Base-by-base conservation (phyloP, 495 filamentous ascomycete genomes). In the Penicillium paxilli region DNA sequence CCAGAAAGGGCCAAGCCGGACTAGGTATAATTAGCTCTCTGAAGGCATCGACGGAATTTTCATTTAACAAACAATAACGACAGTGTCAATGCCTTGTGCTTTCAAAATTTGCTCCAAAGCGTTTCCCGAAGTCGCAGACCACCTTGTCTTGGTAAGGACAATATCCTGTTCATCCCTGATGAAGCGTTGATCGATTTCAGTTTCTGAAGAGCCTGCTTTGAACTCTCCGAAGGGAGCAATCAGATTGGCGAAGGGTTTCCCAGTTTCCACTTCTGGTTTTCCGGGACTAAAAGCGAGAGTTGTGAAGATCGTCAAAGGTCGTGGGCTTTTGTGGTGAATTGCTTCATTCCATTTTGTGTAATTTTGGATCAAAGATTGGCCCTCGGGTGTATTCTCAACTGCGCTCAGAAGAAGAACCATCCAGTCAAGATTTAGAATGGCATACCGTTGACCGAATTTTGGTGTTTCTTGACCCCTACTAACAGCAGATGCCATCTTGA, bases 371-470 rank as follows among this genome's bases (percentile, higher is more conserved):
- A 63, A 20, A 8, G 35, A 1, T 47, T 61, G 17, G 26, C 75
- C 74, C 14, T 69, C 67, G 0, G 58, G 16, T 2, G 71, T 73
- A 20, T 59, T 44, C 23, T 64, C 54, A 38, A 73, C 42, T 16
- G 60, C 44, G 26, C 65, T 53, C 22, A 75, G 64, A 12, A 79
- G 64, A 12, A 66, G 38, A n/a, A 60, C 56, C 63, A 77, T 79
- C 52, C 70, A 59, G 58, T 79, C 73, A 14, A 79, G 60, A 49
- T 78, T 77, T n/a, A 79, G 70, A 51, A 79, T 55, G 0, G 72
- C 73, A 57, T 70, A 76, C 35, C 63, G 54, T 16, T 59, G 51
- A 28, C 69, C 71, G 51, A 76, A 77, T 33, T 32, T 67, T 10
- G 63, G 26, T 44, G n/a, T 17, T 16, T 17, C 33, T 17, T 12